A percentile compares a stretch with the other conserved stretches of the same genome.
Evolutionary conservation across 331 rosid genomes (phyloP).

Genomic region (Prunus yedoensis): DNA sequence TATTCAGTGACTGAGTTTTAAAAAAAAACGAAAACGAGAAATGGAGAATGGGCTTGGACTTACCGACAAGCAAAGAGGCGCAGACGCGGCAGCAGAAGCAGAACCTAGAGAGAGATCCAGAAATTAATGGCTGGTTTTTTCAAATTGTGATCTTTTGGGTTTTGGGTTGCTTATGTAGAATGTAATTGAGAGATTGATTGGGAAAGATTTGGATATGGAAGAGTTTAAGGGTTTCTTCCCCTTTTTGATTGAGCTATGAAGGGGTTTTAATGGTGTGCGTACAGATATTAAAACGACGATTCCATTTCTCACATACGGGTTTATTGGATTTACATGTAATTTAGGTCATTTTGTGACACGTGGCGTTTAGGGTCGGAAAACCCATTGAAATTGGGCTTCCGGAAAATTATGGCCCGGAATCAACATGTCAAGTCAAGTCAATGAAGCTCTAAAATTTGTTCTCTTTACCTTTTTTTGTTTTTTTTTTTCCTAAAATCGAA

Average conservation of each 20-base stretch:
- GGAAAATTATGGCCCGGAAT: not conserved
- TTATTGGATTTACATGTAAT: constrained; percentile 2
- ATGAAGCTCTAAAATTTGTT: not conserved
- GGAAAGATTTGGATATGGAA: constrained; percentile 6
- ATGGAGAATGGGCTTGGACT: constrained; percentile 1
- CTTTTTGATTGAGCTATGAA: constrained; percentile 1
- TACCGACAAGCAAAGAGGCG: constrained; percentile 12
- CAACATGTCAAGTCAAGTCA: not conserved
- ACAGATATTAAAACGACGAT: not conserved
- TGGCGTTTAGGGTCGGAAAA: not conserved
- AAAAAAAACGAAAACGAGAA: not conserved
- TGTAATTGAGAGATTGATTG: not conserved
- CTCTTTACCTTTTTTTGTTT: not conserved
- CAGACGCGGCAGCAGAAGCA: not conserved
- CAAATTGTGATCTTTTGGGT: not conserved
- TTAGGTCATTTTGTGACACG: not conserved
- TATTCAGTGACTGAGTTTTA: not conserved
- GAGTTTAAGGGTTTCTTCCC: constrained; percentile 17
- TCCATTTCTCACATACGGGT: not conserved
- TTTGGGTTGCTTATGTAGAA: not conserved
- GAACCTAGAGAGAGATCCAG: not conserved
- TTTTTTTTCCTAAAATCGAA: not conserved
- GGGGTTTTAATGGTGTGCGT: constrained; percentile 3
- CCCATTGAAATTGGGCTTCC: constrained; percentile 1
- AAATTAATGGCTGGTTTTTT: not conserved